Conservation (phyloP, 202 grass and related monocot genomes). For the Tripidium arundinaceum region DNA sequence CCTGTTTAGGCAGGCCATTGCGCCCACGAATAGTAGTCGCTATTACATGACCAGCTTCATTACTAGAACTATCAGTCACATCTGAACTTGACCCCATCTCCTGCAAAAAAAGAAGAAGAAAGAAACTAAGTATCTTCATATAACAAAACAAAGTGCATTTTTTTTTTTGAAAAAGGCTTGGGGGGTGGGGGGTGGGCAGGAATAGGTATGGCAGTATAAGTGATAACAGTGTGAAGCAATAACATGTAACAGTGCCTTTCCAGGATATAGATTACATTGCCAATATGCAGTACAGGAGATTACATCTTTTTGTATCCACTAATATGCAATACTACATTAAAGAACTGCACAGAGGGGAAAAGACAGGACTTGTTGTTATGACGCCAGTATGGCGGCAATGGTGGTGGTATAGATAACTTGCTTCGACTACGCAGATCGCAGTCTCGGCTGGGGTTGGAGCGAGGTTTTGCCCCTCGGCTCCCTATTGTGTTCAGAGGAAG, state of each 20-base stretch:
- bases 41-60: conserved; percentile 67
- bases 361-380: neutral
- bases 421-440: too few species aligned
- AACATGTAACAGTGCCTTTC: conserved; percentile 3
- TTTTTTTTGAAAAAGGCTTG: neutral
- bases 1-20: conserved; percentile 87
- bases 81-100: conserved; percentile 55
- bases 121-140: conserved; percentile 3
- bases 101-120: conserved; percentile 41
- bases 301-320: neutral
- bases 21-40: conserved; percentile 54
- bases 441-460: too few species aligned
- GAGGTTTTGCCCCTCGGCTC: too few species aligned
- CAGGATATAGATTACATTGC: neutral
- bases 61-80: conserved; percentile 46
- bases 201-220: neutral
- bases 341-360: neutral
- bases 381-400: too few species aligned
- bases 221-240: neutral
- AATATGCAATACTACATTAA: conserved; percentile 3
- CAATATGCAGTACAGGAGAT: neutral
- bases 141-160: conserved; percentile 2
- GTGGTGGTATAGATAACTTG: too few species aligned
- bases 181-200: too few species aligned
- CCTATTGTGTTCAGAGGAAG: too few species aligned